phyloP scores from a whole-genome alignment of 257 asterid species.

The Leonotis leonurus region DNA sequence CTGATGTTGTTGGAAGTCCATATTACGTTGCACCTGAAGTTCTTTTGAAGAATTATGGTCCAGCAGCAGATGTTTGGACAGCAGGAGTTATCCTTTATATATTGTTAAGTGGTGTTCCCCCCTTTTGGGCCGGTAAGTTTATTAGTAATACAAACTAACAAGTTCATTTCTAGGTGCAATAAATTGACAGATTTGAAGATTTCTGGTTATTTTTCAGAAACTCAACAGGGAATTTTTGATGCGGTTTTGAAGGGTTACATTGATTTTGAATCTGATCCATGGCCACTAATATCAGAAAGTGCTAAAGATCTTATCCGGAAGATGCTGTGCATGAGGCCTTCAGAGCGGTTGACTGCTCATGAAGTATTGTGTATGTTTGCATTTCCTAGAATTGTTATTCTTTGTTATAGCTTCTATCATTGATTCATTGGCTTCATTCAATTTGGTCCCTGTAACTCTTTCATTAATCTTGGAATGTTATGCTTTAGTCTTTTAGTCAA shows the following conservation, averaged over 20 bases:
- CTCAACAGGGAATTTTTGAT: conserved; percentile 35
- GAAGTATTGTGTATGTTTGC: conserved; percentile 68
- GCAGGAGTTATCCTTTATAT: conserved; percentile 95
- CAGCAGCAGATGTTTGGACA: conserved; percentile 96
- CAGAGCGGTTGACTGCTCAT: conserved; percentile 78
- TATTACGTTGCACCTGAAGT: conserved; percentile 98
- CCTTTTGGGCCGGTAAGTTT: conserved; percentile 93
- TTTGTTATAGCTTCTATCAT: conserved; percentile 1
- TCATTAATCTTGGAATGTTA: neutral
- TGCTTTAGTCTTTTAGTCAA: no score
- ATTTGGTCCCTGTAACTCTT: neutral
- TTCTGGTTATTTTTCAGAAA: conserved; percentile 34
- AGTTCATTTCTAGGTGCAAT: neutral
- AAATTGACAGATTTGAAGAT: conserved; percentile 17
- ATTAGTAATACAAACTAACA: neutral
- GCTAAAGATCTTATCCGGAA: conserved; percentile 34
- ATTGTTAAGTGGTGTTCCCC: conserved; percentile 92
- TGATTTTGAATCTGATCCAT: conserved; percentile 40
- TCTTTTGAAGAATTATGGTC: conserved; percentile 86
- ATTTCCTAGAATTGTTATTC: neutral
- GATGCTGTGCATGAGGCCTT: conserved; percentile 69
- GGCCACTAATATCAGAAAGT: conserved; percentile 40
- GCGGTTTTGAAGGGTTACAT: conserved; percentile 34
- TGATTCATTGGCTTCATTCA: neutral
- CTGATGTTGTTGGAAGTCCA: conserved; percentile 98